phyloP scores from a whole-genome alignment of 768 basidiomycete species.

The Rhizopogon sp. region DNA sequence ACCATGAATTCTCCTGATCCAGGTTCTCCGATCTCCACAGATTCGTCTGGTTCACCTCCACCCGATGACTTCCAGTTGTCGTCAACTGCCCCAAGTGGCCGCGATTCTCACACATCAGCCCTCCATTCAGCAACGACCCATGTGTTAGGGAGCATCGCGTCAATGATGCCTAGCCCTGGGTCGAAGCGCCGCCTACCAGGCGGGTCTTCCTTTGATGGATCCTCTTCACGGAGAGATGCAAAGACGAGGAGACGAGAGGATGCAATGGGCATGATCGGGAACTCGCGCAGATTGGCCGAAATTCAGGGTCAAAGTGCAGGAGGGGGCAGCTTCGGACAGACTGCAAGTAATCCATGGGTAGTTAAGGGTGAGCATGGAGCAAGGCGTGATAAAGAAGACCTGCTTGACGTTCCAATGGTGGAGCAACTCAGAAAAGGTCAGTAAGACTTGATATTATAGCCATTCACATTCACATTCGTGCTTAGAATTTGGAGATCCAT shows the following conservation, averaged over 20 bases:
- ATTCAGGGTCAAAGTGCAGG: slow-evolving; percentile 12
- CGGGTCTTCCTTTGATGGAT: slow-evolving; percentile 37
- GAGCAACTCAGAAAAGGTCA: slow-evolving; percentile 53
- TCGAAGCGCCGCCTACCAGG: slow-evolving; percentile 50
- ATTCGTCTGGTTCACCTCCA: slow-evolving; percentile 33
- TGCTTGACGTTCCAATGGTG: slow-evolving; percentile 44
- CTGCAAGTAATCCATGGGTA: slow-evolving; percentile 16
- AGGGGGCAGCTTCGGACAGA: slow-evolving; percentile 5
- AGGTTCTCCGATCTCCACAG: slow-evolving; percentile 30
- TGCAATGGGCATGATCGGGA: slow-evolving; percentile 16
- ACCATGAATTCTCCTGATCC: slow-evolving; percentile 34
- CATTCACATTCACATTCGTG: neutral
- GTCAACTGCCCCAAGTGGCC: slow-evolving; percentile 4
- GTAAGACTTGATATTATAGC: slow-evolving; percentile 5
- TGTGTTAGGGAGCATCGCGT: slow-evolving; percentile 11
- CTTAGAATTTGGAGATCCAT: slow-evolving; percentile 34
- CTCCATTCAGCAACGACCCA: slow-evolving; percentile 16
- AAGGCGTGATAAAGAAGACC: slow-evolving; percentile 53
- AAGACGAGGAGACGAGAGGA: slow-evolving; percentile 49
- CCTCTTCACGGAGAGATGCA: slow-evolving; percentile 41
- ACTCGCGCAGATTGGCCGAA: slow-evolving; percentile 21
- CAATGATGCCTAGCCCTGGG: slow-evolving; percentile 19
- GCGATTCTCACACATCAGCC: slow-evolving; percentile 23
- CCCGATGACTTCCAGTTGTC: slow-evolving; percentile 29
- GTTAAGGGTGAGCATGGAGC: slow-evolving; percentile 31